phyloP scores from a whole-genome alignment of 441 rosid genomes.

The Macaranga tanarius region DNA sequence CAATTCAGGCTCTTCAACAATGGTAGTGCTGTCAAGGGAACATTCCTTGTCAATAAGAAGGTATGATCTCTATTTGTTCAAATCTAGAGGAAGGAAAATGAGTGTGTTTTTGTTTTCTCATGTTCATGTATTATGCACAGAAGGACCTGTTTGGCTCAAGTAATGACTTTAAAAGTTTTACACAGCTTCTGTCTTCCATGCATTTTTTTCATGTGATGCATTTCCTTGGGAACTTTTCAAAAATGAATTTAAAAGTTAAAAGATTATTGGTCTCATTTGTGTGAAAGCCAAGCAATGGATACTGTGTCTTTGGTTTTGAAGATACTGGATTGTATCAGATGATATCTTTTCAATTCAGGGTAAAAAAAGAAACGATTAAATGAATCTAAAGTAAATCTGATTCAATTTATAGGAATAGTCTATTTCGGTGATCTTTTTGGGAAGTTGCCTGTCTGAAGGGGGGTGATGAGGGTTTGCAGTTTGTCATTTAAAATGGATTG shows the following conservation, averaged over 20 bases:
- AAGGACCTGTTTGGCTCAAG: neutral
- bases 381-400: neutral
- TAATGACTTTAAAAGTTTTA: neutral
- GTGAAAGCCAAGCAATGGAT: neutral
- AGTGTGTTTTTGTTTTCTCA: neutral
- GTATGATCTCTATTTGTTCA: conserved; percentile 30
- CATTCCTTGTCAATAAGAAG: conserved; percentile 62
- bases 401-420: neutral
- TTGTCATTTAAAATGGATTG: neutral
- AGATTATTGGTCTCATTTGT: neutral
- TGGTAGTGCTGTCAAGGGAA: conserved; percentile 77
- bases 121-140: neutral
- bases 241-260: too few species aligned
- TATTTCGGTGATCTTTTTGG: neutral
- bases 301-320: neutral
- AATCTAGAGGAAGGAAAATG: neutral
- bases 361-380: neutral
- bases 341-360: neutral
- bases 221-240: neutral
- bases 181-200: too few species aligned
- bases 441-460: neutral
- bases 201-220: neutral
- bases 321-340: too few species aligned
- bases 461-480: too few species aligned
- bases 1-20: conserved; percentile 69